Evolutionary conservation across 495 filamentous ascomycete genomes (phyloP).

Genomic region (Poronia punctata): DNA sequence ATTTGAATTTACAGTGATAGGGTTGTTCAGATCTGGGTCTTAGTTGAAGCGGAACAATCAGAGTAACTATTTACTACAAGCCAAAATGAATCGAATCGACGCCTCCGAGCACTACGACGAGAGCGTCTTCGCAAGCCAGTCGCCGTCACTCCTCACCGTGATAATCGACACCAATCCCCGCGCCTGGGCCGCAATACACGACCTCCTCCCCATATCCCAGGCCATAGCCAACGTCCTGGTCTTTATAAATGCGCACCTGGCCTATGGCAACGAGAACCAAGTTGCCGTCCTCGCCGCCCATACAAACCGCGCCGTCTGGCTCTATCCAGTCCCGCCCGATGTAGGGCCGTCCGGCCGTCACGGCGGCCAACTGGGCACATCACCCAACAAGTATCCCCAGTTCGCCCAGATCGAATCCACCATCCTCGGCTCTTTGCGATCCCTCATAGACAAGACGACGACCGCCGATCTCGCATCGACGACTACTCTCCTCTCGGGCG

Average conservation of each 20-base stretch:
- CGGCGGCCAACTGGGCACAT: conserved; percentile 26
- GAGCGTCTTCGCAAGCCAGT: conserved; percentile 45
- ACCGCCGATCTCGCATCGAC: conserved; percentile 50
- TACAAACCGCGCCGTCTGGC: conserved; percentile 72
- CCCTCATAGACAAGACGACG: conserved; percentile 60
- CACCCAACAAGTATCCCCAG: conserved; percentile 86
- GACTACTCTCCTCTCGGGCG: conserved; percentile 79
- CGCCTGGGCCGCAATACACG: conserved; percentile 76
- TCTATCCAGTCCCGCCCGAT: conserved; percentile 59
- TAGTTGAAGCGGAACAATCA: background rate
- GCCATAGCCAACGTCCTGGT: conserved; percentile 86
- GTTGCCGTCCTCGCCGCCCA: conserved; percentile 91
- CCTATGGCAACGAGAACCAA: conserved; percentile 86
- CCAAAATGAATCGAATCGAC: conserved; percentile 80
- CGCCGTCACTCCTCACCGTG: conserved; percentile 83
- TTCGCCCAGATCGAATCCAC: conserved; percentile 79
- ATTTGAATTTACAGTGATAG: background rate
- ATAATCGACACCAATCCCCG: conserved; percentile 95
- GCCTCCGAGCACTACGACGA: conserved; percentile 77
- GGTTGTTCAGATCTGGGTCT: background rate
- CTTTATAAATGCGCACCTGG: conserved; percentile 93
- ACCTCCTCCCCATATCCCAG: conserved; percentile 73
- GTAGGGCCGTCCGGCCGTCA: conserved; percentile 5
- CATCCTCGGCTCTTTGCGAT: conserved; percentile 61
- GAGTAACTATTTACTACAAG: conserved; percentile 5